phyloP scores from a whole-genome alignment of 2,329 filamentous ascomycete species.

The Hymenoscyphus fructigenus region DNA sequence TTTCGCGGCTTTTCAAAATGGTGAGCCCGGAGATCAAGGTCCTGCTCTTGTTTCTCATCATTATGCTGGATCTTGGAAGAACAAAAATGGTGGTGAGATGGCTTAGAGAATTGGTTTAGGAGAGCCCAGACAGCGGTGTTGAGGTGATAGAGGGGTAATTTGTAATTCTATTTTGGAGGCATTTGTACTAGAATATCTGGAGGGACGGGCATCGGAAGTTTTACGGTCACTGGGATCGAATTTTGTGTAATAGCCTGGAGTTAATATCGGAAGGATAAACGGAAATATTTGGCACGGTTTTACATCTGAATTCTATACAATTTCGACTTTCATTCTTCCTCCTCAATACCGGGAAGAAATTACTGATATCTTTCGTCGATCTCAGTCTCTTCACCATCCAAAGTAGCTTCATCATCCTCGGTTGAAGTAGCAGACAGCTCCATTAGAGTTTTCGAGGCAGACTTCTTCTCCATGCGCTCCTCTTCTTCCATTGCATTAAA shows the following conservation, averaged over 20 bases:
- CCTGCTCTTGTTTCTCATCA: conserved; percentile 22
- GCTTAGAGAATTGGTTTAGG: neutral
- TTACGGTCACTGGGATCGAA: neutral
- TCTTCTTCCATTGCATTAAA: neutral
- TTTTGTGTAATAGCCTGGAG: neutral
- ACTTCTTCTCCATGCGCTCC: neutral
- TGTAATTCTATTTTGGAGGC: neutral
- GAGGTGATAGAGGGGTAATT: neutral
- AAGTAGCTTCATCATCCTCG: no score
- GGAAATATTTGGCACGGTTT: no score
- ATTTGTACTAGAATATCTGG: neutral
- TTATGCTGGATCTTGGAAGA: conserved; percentile 27
- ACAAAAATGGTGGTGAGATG: conserved; percentile 21
- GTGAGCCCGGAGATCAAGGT: conserved; percentile 16
- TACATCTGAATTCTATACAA: no score
- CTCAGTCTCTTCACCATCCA: neutral
- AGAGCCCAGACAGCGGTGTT: neutral
- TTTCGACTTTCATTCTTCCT: neutral
- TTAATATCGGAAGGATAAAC: no score
- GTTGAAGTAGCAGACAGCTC: no score
- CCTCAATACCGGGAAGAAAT: neutral
- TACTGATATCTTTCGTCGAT: neutral
- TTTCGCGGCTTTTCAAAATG: conserved; percentile 19
- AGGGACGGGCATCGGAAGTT: neutral
- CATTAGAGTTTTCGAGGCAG: neutral